A percentile compares a stretch with the other conserved stretches of the same genome.
These are phyloP conservation scores for Cytospora piceicola DNA, from an alignment of 2,329 filamentous ascomycete species.

Conservation along the genomic window DNA sequence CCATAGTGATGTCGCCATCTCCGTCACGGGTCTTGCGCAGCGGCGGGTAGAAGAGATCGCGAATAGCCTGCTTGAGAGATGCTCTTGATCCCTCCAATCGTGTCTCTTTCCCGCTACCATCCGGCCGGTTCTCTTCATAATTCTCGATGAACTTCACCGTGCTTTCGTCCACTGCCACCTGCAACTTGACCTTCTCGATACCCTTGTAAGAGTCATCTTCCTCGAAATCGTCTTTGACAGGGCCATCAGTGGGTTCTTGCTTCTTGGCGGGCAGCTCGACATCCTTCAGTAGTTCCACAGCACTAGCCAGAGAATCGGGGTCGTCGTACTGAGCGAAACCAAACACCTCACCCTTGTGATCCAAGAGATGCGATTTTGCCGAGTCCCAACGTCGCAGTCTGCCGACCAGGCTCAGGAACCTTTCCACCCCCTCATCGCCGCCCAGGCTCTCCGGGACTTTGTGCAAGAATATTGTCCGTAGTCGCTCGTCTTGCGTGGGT, in stretches of 20 bases:
- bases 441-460: slow-evolving; percentile 80
- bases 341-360: slow-evolving; percentile 82
- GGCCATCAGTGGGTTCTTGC: slow-evolving; percentile 58
- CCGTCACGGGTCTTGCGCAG: slow-evolving; percentile 57
- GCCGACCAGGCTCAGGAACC: slow-evolving; percentile 76
- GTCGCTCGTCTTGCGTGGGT: slow-evolving; percentile 86
- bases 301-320: slow-evolving; percentile 81
- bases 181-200: slow-evolving; percentile 71
- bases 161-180: slow-evolving; percentile 79
- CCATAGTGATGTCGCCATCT: slow-evolving; percentile 72
- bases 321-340: slow-evolving; percentile 97
- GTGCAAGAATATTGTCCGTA: slow-evolving; percentile 87
- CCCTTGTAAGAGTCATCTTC: slow-evolving; percentile 52
- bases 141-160: slow-evolving; percentile 86
- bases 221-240: slow-evolving; percentile 41
- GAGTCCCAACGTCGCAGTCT: slow-evolving; percentile 84
- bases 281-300: slow-evolving; percentile 81
- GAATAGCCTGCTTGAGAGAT: slow-evolving; percentile 69
- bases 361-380: slow-evolving; percentile 60
- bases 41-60: slow-evolving; percentile 71
- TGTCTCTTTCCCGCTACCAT: slow-evolving; percentile 66
- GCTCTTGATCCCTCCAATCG: slow-evolving; percentile 71
- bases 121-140: slow-evolving; percentile 69
- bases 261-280: slow-evolving; percentile 81
- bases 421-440: slow-evolving; percentile 78